Base-by-base conservation (phyloP, 495 filamentous ascomycete genomes). In the Xylaria longipes region DNA sequence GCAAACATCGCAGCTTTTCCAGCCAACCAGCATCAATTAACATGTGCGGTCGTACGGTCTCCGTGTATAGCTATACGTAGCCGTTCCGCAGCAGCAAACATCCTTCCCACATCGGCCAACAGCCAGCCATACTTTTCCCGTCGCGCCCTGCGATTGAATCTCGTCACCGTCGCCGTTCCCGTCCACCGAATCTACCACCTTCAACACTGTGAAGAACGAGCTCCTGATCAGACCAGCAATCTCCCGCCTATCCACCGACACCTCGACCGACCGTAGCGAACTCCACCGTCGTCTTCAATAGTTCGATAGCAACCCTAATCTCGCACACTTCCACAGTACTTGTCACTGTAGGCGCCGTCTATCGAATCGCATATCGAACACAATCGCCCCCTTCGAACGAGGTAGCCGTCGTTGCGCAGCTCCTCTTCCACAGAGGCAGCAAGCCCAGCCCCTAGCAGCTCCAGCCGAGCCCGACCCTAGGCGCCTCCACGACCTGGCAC, bases 281-380 rank as follows among this genome's bases (percentile, higher is more conserved):
- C 29, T 66, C 29, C 45, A 46, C 63, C 45, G 25, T 20, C 27
- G 5, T 37, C 62, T 20, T 48, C 45, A 27, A 48, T 33, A 43
- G 65, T 48, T n/a, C 39, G 20, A 25, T 22, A 12, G 39, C 35
- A 31, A n/a, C 66, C 27, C 54, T 25, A 29, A 41, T 60, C 22
- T 7, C 66, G 54, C 66, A 48, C 37, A 7, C 39, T 22, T 27
- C 65, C 37, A 45, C 65, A 27, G 65, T 41, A 46, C 71, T 81
- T 79, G 43, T 80, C 82, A 67, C 83, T 71, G 81, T 78, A 63
- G 82, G 78, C 80, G 83, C 83, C 76, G 74, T 79, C 58, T 78
- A 79, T 57, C 31, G 57, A 76, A 68, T 78, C 78, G 45, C 81
- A 85, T 72, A 81, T 72, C 82, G 82, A 48, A 79, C 80, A 72